Evolutionary conservation across 345 rosid species (phyloP).

Genomic region (Citrus unshiu): DNA sequence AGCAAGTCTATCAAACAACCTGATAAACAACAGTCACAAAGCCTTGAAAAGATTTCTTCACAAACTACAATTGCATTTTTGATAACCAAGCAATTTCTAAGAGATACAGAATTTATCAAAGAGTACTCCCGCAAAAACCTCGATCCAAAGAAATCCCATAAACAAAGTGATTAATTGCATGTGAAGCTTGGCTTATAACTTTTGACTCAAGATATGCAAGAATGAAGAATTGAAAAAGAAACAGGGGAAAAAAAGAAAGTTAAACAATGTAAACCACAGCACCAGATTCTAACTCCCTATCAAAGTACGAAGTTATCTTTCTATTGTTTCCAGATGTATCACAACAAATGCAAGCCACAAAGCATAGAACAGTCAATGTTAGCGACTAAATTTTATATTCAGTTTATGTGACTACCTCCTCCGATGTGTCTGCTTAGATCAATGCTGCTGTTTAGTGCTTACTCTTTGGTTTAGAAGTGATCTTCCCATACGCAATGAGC

Average conservation of each 20-base stretch:
- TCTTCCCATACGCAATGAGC: conserved; percentile 63
- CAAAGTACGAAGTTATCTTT: not conserved
- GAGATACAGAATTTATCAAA: not conserved
- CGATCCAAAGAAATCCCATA: not conserved
- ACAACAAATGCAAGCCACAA: not conserved
- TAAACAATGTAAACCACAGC: not conserved
- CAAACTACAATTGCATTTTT: not conserved
- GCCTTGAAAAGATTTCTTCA: not conserved
- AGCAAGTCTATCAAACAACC: not conserved
- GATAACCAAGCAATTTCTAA: not conserved
- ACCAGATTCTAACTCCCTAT: conserved; percentile 2
- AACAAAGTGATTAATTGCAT: not conserved
- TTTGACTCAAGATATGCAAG: not conserved
- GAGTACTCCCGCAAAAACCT: not conserved
- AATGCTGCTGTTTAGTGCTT: conserved; percentile 13
- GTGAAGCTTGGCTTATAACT: not conserved
- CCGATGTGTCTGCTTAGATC: not conserved
- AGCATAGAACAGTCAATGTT: not conserved
- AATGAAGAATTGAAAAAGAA: not conserved
- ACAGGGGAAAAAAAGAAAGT: too few relatives aligned
- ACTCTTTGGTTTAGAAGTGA: conserved; percentile 30
- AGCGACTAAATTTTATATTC: not conserved
- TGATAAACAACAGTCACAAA: too few relatives aligned
- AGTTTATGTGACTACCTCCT: not conserved
- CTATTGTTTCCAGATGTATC: not conserved